Evolutionary conservation across 2,329 filamentous ascomycete species (phyloP).

Genomic region (Aspergillus calidoustus): DNA sequence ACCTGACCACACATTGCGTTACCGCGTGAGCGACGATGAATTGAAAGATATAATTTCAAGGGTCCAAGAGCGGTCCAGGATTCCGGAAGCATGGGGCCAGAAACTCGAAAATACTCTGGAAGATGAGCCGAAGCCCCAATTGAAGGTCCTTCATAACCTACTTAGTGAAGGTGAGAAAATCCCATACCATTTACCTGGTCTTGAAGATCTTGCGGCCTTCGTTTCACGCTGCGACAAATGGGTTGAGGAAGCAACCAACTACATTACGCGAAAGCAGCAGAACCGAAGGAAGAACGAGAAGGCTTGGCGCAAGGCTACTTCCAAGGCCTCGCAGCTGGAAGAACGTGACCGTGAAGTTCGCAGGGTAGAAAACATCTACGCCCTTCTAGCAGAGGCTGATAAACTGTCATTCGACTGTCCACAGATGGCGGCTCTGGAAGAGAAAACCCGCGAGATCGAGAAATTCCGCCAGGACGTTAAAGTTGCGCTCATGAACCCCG

Average conservation of each 20-base stretch:
- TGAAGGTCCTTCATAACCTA: conserved; percentile 82
- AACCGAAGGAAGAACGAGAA: conserved; percentile 95
- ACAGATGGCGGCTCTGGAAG: conserved; percentile 82
- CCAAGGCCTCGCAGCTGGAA: conserved; percentile 79
- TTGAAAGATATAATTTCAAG: conserved; percentile 72
- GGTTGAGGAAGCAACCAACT: conserved; percentile 95
- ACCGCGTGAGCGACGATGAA: conserved; percentile 74
- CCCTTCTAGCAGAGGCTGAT: conserved; percentile 81
- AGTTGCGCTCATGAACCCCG: conserved; percentile 69
- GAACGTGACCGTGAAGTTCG: conserved; percentile 83
- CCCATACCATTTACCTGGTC: conserved; percentile 81
- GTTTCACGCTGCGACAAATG: conserved; percentile 97
- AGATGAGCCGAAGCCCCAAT: conserved; percentile 79
- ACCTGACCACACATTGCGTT: conserved; percentile 73
- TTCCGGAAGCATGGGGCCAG: conserved; percentile 86
- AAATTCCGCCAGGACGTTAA: conserved; percentile 80
- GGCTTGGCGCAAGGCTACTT: conserved; percentile 73
- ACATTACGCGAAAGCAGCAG: conserved; percentile 96
- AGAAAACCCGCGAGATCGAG: conserved; percentile 82
- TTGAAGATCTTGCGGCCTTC: conserved; percentile 81
- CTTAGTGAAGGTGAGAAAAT: conserved; percentile 96
- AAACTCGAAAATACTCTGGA: conserved; percentile 86
- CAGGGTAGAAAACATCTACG: conserved; percentile 85
- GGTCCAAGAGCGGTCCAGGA: conserved; percentile 81
- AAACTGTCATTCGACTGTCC: conserved; percentile 90